phyloP scores from a whole-genome alignment of 2,329 filamentous ascomycete genomes.

The Botrytis aclada region DNA sequence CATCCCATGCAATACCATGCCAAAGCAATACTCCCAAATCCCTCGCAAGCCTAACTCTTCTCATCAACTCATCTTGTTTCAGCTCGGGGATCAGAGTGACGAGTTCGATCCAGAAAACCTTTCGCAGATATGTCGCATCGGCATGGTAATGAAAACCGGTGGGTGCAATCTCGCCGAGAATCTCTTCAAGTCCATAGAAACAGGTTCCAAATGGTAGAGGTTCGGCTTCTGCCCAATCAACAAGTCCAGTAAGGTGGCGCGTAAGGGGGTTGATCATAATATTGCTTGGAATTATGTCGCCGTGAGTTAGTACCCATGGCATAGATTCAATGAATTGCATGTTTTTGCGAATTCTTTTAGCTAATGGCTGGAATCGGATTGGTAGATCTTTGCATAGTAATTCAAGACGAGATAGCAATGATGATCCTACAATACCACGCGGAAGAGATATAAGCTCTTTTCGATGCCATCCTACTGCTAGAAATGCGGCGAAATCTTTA shows the following conservation, averaged over 20 bases:
- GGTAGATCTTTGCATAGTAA: conserved; percentile 41
- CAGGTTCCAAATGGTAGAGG: conserved; percentile 57
- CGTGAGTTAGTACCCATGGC: conserved; percentile 58
- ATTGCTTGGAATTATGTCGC: conserved; percentile 57
- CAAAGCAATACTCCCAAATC: conserved; percentile 58
- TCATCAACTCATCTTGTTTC: conserved; percentile 29
- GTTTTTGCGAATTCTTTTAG: conserved; percentile 30
- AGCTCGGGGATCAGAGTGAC: conserved; percentile 40
- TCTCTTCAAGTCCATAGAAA: conserved; percentile 58
- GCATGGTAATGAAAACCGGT: conserved; percentile 44
- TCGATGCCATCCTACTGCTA: conserved; percentile 41
- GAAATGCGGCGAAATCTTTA: conserved; percentile 43
- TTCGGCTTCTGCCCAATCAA: conserved; percentile 66
- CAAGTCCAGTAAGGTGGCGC: conserved; percentile 49
- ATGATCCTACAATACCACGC: conserved; percentile 42
- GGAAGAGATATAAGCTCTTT: conserved; percentile 12
- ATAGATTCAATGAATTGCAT: conserved; percentile 43
- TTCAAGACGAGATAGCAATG: conserved; percentile 42
- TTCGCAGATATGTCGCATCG: conserved; percentile 44
- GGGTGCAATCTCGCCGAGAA: conserved; percentile 49
- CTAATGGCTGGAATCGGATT: conserved; percentile 31
- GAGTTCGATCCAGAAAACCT: conserved; percentile 48
- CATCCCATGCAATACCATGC: conserved; percentile 62
- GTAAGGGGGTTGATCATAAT: conserved; percentile 49
- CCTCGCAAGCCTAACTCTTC: conserved; percentile 45